A percentile compares a stretch with the other conserved stretches of the same genome.
phyloP scores from a whole-genome alignment of 768 basidiomycete species.

The Favolaschia claudopus region DNA sequence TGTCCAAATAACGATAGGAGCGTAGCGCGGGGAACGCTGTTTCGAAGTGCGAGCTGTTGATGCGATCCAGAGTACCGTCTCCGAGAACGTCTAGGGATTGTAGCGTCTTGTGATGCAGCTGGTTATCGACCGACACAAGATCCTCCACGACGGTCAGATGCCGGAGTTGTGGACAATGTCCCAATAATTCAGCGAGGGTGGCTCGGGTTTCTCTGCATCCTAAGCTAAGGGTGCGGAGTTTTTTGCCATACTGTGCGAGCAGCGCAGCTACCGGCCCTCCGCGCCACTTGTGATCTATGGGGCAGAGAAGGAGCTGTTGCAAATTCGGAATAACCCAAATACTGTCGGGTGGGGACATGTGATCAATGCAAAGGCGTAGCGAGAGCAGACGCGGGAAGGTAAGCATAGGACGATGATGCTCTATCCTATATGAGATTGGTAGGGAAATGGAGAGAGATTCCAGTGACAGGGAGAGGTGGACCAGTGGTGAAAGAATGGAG shows the following conservation, averaged over 20 bases:
- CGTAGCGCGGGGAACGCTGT: background rate
- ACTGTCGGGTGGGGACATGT: background rate
- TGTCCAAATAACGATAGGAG: background rate
- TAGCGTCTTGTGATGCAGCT: background rate
- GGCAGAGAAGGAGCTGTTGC: background rate
- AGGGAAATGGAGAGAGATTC: background rate
- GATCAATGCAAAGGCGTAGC: background rate
- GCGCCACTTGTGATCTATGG: no score
- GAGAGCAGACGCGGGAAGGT: background rate
- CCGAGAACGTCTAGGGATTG: no score
- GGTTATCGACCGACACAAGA: background rate
- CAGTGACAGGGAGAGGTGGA: background rate
- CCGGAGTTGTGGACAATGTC: background rate
- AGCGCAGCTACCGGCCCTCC: background rate
- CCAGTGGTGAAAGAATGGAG: background rate
- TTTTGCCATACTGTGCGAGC: background rate
- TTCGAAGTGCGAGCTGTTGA: no score
- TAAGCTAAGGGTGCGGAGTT: background rate
- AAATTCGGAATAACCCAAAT: constrained; percentile 4
- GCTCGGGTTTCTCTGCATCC: background rate
- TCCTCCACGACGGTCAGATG: background rate
- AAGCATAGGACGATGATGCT: background rate
- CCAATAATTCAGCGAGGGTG: background rate
- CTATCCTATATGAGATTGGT: background rate
- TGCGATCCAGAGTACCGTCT: no score